phyloP scores from a whole-genome alignment of 2,329 filamentous ascomycete species.

The Thielaviopsis cerberus region DNA sequence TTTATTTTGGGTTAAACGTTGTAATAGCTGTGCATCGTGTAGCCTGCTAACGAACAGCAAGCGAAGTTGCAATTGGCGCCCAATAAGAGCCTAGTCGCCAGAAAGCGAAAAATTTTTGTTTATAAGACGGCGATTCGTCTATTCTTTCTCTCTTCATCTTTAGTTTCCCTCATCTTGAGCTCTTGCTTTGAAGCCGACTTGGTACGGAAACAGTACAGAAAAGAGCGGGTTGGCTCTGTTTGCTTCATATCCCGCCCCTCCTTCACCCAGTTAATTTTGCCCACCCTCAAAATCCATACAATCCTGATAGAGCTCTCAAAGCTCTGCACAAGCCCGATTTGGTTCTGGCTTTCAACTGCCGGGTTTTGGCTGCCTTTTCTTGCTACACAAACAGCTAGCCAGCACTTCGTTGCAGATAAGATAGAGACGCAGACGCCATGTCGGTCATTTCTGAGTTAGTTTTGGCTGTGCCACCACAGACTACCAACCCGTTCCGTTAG shows the following conservation, averaged over 20 bases:
- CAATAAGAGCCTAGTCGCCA: background rate
- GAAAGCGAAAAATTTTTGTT: background rate
- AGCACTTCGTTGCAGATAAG: background rate
- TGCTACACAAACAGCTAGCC: background rate
- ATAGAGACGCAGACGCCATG: conserved; percentile 18
- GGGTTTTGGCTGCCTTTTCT: background rate
- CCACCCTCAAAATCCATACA: background rate
- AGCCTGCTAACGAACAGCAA: background rate
- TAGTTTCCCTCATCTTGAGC: background rate
- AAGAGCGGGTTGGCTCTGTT: too few species aligned
- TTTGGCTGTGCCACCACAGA: background rate
- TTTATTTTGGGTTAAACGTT: background rate
- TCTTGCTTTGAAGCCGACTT: too few species aligned
- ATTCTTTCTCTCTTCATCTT: background rate
- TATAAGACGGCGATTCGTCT: too few species aligned
- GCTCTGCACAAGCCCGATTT: background rate
- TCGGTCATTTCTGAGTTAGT: conserved; percentile 31
- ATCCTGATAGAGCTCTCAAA: background rate
- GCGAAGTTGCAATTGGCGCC: background rate
- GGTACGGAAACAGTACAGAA: background rate
- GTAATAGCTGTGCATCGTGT: background rate
- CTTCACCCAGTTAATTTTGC: too few species aligned
- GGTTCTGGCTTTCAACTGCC: too few species aligned
- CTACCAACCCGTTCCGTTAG: background rate
- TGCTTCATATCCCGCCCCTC: too few species aligned